A percentile compares a stretch with the other conserved stretches of the same genome.
Evolutionary conservation across 225 moss, liverwort and hornwort genomes (phyloP).

Genomic region (Anthoceros angustus): DNA sequence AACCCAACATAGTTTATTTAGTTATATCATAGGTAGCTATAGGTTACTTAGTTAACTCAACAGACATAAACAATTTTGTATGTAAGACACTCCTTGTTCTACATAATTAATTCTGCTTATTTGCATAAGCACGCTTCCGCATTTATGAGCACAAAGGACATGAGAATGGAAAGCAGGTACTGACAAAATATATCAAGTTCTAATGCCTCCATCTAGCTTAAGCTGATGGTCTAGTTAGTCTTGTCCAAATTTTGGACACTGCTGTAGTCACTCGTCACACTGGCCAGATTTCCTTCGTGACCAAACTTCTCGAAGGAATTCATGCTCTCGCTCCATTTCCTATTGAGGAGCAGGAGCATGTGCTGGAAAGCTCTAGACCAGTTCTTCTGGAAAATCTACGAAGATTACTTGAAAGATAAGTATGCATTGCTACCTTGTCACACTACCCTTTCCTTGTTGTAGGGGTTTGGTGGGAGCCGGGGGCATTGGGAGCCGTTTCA

Average conservation of each 20-base stretch:
- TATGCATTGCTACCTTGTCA: conserved; percentile 8
- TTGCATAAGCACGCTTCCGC: too few relatives aligned
- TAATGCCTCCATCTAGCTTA: not conserved
- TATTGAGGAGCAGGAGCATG: conserved; percentile 13
- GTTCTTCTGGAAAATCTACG: conserved; percentile 24
- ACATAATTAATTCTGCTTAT: too few relatives aligned
- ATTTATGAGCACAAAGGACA: too few relatives aligned
- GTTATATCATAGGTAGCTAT: too few relatives aligned
- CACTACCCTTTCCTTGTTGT: too few relatives aligned
- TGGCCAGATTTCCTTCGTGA: conserved; percentile 59
- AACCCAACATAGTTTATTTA: too few relatives aligned
- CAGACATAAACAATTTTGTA: too few relatives aligned
- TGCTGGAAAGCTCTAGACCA: conserved; percentile 7
- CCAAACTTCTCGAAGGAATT: conserved; percentile 28
- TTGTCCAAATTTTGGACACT: conserved; percentile 12
- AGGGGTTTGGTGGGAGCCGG: too few relatives aligned
- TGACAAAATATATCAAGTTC: conserved; percentile 12
- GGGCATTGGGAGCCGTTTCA: too few relatives aligned
- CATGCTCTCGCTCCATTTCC: conserved; percentile 45
- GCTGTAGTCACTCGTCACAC: conserved; percentile 42
- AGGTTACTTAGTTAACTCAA: too few relatives aligned
- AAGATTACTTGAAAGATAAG: conserved; percentile 54
- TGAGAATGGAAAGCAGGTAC: conserved; percentile 10
- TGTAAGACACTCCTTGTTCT: too few relatives aligned
- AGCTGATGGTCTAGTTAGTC: conserved; percentile 11